These are phyloP conservation scores for Neurospora sp. DNA, from an alignment of 495 filamentous ascomycete species.

Conservation along the genomic window DNA sequence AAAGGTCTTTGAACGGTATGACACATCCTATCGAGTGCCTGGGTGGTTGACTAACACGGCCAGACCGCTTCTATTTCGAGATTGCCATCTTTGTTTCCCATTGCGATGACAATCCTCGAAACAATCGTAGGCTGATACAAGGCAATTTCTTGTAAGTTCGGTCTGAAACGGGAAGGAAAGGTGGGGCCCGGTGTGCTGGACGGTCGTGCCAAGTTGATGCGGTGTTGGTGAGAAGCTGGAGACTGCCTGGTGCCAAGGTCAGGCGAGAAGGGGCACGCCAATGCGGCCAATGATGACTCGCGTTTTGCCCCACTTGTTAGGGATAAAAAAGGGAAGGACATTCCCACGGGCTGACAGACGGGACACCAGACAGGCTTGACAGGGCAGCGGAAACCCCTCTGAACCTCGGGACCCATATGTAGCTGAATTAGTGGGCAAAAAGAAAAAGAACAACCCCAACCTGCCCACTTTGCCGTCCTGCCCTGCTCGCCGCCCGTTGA, in stretches of 20 bases:
- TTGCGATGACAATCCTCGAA: not conserved
- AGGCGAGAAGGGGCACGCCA: not conserved
- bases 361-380: not conserved
- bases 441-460: not conserved
- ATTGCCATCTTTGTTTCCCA: not conserved
- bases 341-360: not conserved
- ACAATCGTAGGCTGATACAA: not conserved
- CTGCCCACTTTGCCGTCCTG: not conserved
- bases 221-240: not conserved
- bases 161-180: not conserved
- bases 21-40: not conserved
- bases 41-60: not conserved
- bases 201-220: not conserved
- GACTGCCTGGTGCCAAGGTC: not conserved
- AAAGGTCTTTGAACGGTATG: not conserved
- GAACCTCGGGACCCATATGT: not conserved
- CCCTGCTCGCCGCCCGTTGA: not conserved
- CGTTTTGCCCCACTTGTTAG: not conserved
- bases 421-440: not conserved
- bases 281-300: not conserved
- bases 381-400: not conserved
- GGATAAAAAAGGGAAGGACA: not conserved
- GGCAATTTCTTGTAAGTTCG: not conserved
- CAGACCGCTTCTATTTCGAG: not conserved
- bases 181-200: not conserved